These are phyloP conservation scores for Xylaria bambusicola DNA, from an alignment of 495 filamentous ascomycete species.

Conservation along the genomic window DNA sequence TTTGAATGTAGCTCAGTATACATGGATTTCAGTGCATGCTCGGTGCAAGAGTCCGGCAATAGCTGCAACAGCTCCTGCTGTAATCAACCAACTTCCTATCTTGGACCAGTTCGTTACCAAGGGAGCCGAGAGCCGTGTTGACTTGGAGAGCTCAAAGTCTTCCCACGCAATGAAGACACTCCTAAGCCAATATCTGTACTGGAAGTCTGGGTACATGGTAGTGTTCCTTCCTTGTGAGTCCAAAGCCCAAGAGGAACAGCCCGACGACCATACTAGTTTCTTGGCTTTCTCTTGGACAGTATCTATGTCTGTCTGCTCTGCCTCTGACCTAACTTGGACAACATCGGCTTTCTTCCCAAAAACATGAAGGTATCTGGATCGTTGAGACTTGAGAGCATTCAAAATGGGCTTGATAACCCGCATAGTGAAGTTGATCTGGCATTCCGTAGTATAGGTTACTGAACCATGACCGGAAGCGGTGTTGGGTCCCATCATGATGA, in stretches of 20 bases:
- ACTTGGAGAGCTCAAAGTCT: constrained; percentile 24
- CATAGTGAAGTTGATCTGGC: constrained; percentile 56
- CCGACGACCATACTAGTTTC: constrained; percentile 47
- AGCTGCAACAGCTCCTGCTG: no score
- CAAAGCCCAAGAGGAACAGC: constrained; percentile 35
- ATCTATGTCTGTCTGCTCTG: constrained; percentile 45
- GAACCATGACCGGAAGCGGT: constrained; percentile 64
- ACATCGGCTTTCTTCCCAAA: constrained; percentile 1
- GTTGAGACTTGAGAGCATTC: constrained; percentile 37
- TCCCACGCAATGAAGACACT: constrained; percentile 39
- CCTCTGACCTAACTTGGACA: constrained; percentile 38
- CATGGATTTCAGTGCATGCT: no score
- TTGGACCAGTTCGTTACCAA: no score
- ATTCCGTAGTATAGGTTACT: constrained; percentile 63
- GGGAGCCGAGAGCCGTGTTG: not conserved
- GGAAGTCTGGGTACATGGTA: constrained; percentile 49
- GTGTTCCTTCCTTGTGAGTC: constrained; percentile 48
- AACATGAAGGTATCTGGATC: constrained; percentile 37
- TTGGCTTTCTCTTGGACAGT: constrained; percentile 44
- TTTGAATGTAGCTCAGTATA: no score
- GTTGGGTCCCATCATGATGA: constrained; percentile 67
- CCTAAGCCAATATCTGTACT: constrained; percentile 36
- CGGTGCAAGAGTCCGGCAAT: no score
- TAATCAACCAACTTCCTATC: no score
- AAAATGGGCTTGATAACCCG: constrained; percentile 54